Evolutionary conservation across 2,329 filamentous ascomycete species (phyloP).

Genomic region (Fusarium dlaminii): DNA sequence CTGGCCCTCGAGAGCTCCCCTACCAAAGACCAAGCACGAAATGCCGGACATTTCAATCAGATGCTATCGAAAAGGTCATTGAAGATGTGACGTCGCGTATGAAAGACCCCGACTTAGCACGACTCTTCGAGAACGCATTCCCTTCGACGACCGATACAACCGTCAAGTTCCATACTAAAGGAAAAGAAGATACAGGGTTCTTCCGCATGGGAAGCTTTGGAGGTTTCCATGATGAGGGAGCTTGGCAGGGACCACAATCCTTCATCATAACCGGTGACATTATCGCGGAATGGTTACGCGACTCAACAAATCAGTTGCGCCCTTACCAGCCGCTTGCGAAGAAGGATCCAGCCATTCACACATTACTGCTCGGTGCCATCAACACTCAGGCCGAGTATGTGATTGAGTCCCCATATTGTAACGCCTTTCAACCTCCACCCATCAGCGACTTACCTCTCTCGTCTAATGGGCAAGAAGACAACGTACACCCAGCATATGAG

Average conservation of each 20-base stretch:
- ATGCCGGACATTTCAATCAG: slow-evolving; percentile 91
- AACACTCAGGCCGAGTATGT: slow-evolving; percentile 97
- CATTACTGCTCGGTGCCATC: slow-evolving; percentile 89
- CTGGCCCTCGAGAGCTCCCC: slow-evolving; percentile 81
- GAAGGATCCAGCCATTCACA: slow-evolving; percentile 80
- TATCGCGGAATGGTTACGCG: slow-evolving; percentile 90
- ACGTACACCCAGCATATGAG: slow-evolving; percentile 88
- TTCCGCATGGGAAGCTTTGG: slow-evolving; percentile 47
- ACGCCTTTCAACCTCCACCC: slow-evolving; percentile 94
- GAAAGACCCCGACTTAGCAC: slow-evolving; percentile 85
- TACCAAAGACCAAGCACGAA: slow-evolving; percentile 83
- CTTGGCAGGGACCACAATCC: slow-evolving; percentile 86
- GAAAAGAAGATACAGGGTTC: slow-evolving; percentile 53
- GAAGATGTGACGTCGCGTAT: slow-evolving; percentile 81
- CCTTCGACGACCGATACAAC: slow-evolving; percentile 88
- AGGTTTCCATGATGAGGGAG: slow-evolving; percentile 58
- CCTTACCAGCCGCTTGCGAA: slow-evolving; percentile 89
- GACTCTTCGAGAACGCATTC: slow-evolving; percentile 94
- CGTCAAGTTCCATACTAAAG: slow-evolving; percentile 84
- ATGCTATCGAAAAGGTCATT: slow-evolving; percentile 89
- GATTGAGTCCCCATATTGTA: slow-evolving; percentile 95
- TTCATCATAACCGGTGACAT: slow-evolving; percentile 96
- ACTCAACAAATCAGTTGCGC: slow-evolving; percentile 91
- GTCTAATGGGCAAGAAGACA: slow-evolving; percentile 83
- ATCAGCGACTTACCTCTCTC: slow-evolving; percentile 78